Evolutionary conservation across 2,329 filamentous ascomycete species (phyloP).

Genomic region (Calonectria honghensis): DNA sequence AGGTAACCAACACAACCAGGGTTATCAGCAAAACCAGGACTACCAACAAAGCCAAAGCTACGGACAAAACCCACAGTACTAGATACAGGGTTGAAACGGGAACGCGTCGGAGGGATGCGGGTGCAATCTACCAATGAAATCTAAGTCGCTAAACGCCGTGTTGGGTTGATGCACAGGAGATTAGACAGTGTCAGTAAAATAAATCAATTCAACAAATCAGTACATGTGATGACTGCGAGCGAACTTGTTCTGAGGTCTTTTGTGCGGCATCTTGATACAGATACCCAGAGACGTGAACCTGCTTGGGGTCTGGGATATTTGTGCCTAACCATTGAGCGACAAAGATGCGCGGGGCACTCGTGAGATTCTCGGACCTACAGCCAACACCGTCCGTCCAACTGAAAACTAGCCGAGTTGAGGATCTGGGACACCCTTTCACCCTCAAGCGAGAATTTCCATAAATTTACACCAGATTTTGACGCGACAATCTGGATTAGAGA

Average conservation of each 20-base stretch:
- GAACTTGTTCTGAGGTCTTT: neutral
- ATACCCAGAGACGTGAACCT: neutral
- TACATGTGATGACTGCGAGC: neutral
- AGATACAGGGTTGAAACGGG: neutral
- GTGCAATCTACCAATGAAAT: neutral
- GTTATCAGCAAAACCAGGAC: conserved; percentile 40
- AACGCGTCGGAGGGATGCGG: no score
- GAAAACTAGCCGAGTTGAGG: neutral
- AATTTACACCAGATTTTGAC: neutral
- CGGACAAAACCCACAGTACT: conserved; percentile 50
- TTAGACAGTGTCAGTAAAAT: neutral
- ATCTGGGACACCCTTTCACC: neutral
- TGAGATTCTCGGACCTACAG: neutral
- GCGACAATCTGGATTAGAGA: neutral
- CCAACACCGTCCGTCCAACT: neutral
- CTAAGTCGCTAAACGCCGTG: no score
- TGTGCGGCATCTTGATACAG: neutral
- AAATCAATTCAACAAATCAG: neutral
- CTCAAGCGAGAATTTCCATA: neutral
- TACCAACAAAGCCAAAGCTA: conserved; percentile 44
- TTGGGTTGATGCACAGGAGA: neutral
- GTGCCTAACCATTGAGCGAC: neutral
- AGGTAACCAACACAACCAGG: conserved; percentile 36
- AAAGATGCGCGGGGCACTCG: neutral
- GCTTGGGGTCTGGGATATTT: neutral